Percentiles rank a stretch among this genome's conserved stretches.
These are phyloP conservation scores for Melanomma pulvis-pyrius DNA, from an alignment of 495 filamentous ascomycete genomes.

Conservation along the genomic window DNA sequence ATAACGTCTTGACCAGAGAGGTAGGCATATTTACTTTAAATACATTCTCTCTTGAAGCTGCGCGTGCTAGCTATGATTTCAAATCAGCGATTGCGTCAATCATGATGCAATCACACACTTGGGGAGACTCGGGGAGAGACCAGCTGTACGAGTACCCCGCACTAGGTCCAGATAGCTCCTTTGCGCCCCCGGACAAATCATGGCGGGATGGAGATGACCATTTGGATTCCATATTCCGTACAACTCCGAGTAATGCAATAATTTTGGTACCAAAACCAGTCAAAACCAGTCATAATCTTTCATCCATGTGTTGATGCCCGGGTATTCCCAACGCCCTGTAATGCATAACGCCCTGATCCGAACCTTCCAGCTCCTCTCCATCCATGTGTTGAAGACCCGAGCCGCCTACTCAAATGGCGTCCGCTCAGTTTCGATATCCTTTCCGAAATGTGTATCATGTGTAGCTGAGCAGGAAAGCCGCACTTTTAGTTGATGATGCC, in stretches of 20 bases:
- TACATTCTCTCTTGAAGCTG: not conserved
- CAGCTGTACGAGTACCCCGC: not conserved
- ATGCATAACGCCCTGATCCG: too few relatives aligned
- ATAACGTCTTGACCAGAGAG: not conserved
- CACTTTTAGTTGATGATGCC: conserved; percentile 11
- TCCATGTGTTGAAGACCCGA: too few relatives aligned
- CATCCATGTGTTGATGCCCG: too few relatives aligned
- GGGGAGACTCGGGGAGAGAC: not conserved
- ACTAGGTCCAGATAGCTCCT: not conserved
- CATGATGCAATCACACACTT: conserved; percentile 5
- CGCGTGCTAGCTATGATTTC: not conserved
- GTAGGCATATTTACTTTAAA: not conserved
- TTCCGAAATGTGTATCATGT: too few relatives aligned
- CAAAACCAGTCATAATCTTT: too few relatives aligned
- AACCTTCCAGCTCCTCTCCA: too few relatives aligned
- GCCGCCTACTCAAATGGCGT: too few relatives aligned
- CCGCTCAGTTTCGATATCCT: too few relatives aligned
- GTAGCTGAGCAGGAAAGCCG: conserved; percentile 1
- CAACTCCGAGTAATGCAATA: too few relatives aligned
- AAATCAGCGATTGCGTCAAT: conserved; percentile 19
- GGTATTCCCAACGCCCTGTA: too few relatives aligned
- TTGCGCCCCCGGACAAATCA: not conserved
- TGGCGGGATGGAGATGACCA: not conserved
- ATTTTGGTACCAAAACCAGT: too few relatives aligned
- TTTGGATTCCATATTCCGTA: too few relatives aligned